Evolutionary conservation across 2,329 filamentous ascomycete genomes (phyloP).

Genomic region (Aspergillus luchuensis): DNA sequence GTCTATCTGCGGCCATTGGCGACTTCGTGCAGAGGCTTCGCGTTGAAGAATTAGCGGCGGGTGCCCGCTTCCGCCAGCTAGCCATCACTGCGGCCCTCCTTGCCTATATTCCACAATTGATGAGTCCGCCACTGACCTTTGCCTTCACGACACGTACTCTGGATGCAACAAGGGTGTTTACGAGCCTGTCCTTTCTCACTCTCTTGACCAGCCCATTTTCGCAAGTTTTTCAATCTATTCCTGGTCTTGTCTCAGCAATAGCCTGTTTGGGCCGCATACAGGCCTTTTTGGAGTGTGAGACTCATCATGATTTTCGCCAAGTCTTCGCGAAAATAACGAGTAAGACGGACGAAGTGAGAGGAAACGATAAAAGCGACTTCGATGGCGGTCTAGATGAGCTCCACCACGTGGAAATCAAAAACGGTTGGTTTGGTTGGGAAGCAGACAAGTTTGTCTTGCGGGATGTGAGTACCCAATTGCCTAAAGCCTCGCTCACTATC

Average conservation of each 20-base stretch:
- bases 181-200: conserved; percentile 26
- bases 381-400: too few relatives aligned
- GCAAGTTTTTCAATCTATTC: conserved; percentile 23
- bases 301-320: conserved; percentile 3
- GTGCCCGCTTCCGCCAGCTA: conserved; percentile 31
- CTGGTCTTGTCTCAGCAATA: conserved; percentile 15
- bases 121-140: neutral
- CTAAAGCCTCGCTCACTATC: conserved; percentile 14
- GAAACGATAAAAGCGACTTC: neutral
- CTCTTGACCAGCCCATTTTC: conserved; percentile 19
- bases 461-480: conserved; percentile 14
- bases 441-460: conserved; percentile 17
- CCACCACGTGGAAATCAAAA: conserved; percentile 11
- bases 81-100: conserved; percentile 19
- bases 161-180: conserved; percentile 25
- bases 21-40: conserved; percentile 38
- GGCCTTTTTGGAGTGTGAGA: conserved; percentile 23
- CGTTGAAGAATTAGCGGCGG: conserved; percentile 36
- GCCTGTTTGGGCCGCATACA: conserved; percentile 30
- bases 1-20: conserved; percentile 34
- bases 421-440: conserved; percentile 12
- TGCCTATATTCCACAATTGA: conserved; percentile 18
- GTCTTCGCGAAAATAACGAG: neutral
- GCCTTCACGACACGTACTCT: conserved; percentile 6
- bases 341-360: neutral